A percentile compares a stretch with the other conserved stretches of the same genome.
These are phyloP conservation scores for Zymoseptoria crescenta DNA, from an alignment of 2,329 filamentous ascomycete genomes.

Conservation along the genomic window DNA sequence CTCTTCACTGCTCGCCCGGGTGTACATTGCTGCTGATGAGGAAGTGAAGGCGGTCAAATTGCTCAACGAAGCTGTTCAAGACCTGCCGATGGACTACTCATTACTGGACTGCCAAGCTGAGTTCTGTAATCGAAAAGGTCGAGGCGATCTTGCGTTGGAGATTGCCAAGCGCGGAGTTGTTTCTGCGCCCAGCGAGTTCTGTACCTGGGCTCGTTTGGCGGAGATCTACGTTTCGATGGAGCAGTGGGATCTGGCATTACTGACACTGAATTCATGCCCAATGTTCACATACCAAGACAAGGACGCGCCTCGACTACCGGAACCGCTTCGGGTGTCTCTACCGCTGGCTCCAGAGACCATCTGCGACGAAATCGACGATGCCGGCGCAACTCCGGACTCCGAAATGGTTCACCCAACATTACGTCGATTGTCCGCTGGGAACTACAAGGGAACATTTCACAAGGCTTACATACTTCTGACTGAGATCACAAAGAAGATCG, in stretches of 20 bases:
- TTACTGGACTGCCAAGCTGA: constrained; percentile 90
- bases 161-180: constrained; percentile 93
- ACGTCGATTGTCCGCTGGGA: constrained; percentile 74
- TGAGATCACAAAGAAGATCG: constrained; percentile 92
- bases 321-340: constrained; percentile 78
- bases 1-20: constrained; percentile 81
- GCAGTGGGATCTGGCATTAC: constrained; percentile 90
- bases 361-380: constrained; percentile 93
- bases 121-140: constrained; percentile 82
- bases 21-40: constrained; percentile 90
- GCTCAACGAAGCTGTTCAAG: constrained; percentile 78
- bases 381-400: constrained; percentile 64
- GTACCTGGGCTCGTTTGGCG: constrained; percentile 87
- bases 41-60: constrained; percentile 91
- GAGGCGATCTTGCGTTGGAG: constrained; percentile 77
- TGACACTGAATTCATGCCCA: constrained; percentile 94
- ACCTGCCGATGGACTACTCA: constrained; percentile 95
- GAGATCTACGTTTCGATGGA: constrained; percentile 92
- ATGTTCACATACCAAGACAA: constrained; percentile 99
- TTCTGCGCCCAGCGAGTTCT: constrained; percentile 92
- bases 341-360: constrained; percentile 83
- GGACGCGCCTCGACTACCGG: constrained; percentile 88
- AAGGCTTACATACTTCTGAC: constrained; percentile 91
- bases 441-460: constrained; percentile 91
- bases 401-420: constrained; percentile 85